Conservation (phyloP, 768 basidiomycete genomes). For the Suillus spraguei region DNA sequence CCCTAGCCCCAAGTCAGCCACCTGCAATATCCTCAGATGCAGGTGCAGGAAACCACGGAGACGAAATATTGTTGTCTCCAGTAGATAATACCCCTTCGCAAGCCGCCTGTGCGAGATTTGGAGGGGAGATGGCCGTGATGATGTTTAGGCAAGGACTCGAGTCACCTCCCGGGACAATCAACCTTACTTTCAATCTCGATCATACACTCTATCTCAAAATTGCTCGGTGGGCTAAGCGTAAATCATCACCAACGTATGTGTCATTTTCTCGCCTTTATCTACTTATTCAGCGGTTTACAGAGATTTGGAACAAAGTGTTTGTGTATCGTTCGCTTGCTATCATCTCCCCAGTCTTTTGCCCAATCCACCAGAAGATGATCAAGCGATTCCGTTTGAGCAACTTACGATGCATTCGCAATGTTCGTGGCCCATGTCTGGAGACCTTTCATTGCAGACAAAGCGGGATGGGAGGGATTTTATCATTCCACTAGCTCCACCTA, state of each 20-base stretch:
- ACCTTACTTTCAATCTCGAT: slow-evolving; percentile 31
- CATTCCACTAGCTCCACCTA: slow-evolving; percentile 31
- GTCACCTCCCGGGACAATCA: slow-evolving; percentile 13
- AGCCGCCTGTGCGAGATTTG: slow-evolving; percentile 14
- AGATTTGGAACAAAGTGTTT: slow-evolving; percentile 38
- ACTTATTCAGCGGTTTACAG: slow-evolving; percentile 23
- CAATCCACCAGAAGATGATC: too few species aligned
- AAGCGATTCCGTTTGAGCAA: too few species aligned
- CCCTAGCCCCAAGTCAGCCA: background rate
- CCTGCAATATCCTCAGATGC: background rate
- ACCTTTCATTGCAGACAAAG: too few species aligned
- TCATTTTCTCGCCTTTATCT: background rate
- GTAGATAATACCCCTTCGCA: background rate
- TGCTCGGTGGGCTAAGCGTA: slow-evolving; percentile 42
- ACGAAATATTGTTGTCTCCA: too few species aligned
- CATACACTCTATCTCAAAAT: slow-evolving; percentile 30
- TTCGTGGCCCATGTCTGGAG: too few species aligned
- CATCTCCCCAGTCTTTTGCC: too few species aligned
- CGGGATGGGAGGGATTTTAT: too few species aligned
- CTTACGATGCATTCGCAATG: too few species aligned
- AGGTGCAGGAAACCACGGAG: background rate
- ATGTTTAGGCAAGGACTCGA: slow-evolving; percentile 24
- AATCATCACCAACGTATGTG: slow-evolving; percentile 33
- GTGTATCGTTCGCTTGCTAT: slow-evolving; percentile 44
- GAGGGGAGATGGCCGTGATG: slow-evolving; percentile 23